These are phyloP conservation scores for Thalassiosira tumida DNA, from an alignment of 352 stramenopile genomes.

Conservation along the genomic window DNA sequence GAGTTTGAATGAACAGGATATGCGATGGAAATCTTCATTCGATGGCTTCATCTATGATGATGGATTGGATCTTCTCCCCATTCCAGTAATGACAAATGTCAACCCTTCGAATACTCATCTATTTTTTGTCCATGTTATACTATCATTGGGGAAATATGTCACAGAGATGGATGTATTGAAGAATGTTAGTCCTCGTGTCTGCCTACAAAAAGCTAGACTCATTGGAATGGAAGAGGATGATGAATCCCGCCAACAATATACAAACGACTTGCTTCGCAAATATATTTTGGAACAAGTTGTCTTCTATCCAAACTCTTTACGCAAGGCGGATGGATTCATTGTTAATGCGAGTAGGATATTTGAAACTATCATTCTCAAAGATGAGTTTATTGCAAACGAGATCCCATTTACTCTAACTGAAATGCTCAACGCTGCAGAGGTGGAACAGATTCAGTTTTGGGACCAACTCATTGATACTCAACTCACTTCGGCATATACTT, in stretches of 20 bases:
- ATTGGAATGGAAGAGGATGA: slow-evolving; percentile 11
- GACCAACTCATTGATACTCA: neutral
- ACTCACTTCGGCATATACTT: slow-evolving; percentile 13
- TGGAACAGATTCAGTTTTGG: slow-evolving; percentile 33
- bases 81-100: slow-evolving; percentile 3
- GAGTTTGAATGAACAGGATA: neutral
- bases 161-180: slow-evolving; percentile 56
- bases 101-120: slow-evolving; percentile 44
- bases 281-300: slow-evolving; percentile 40
- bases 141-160: slow-evolving; percentile 56
- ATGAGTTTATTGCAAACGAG: slow-evolving; percentile 38
- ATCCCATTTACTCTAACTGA: slow-evolving; percentile 47
- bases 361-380: neutral
- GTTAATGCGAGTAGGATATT: slow-evolving; percentile 16
- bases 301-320: slow-evolving; percentile 17
- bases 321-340: slow-evolving; percentile 33
- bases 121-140: slow-evolving; percentile 56
- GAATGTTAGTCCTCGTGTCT: neutral
- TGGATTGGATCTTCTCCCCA: slow-evolving; percentile 31
- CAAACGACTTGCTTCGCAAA: neutral
- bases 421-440: neutral
- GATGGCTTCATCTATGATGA: slow-evolving; percentile 44
- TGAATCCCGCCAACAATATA: neutral
- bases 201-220: neutral
- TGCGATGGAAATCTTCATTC: too few relatives aligned